Conservation (phyloP, 306 rosid genomes). For the Delonix regia region DNA sequence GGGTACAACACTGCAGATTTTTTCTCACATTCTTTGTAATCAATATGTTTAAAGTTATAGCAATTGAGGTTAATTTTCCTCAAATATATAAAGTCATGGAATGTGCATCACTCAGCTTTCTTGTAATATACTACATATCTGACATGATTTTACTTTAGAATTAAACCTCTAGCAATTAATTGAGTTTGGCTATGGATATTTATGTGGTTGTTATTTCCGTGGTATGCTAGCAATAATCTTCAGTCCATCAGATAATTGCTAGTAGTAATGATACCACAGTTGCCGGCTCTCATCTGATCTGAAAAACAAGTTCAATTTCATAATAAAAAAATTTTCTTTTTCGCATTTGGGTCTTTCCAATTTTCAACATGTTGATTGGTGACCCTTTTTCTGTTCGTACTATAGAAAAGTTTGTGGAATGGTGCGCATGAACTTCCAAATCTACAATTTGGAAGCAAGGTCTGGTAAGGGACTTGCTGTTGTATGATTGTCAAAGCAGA, state of each 20-base stretch:
- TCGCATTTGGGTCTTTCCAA: not conserved
- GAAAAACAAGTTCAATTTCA: not conserved
- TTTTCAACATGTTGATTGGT: constrained; percentile 6
- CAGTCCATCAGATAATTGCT: not conserved
- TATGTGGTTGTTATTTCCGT: not conserved
- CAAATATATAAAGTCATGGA: constrained; percentile 27
- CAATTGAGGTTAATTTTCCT: constrained; percentile 30
- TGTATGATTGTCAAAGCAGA: not conserved
- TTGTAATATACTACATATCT: constrained; percentile 24
- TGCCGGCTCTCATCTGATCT: not conserved
- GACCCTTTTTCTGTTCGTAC: not conserved
- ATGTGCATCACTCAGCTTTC: constrained; percentile 23
- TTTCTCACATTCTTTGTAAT: constrained; percentile 45
- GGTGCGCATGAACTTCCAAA: constrained; percentile 1
- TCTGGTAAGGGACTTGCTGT: not conserved
- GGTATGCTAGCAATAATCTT: not conserved
- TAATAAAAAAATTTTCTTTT: not conserved
- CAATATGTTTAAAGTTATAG: constrained; percentile 26
- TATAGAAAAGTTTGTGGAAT: not conserved
- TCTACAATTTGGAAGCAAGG: not conserved
- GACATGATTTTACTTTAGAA: constrained; percentile 34
- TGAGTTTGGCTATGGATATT: constrained; percentile 1
- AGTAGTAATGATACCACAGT: not conserved
- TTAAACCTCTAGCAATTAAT: constrained; percentile 28
- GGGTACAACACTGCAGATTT: constrained; percentile 40